Base-by-base conservation (phyloP, 1,284 basidiomycete genomes). In the Somion occarium region DNA sequence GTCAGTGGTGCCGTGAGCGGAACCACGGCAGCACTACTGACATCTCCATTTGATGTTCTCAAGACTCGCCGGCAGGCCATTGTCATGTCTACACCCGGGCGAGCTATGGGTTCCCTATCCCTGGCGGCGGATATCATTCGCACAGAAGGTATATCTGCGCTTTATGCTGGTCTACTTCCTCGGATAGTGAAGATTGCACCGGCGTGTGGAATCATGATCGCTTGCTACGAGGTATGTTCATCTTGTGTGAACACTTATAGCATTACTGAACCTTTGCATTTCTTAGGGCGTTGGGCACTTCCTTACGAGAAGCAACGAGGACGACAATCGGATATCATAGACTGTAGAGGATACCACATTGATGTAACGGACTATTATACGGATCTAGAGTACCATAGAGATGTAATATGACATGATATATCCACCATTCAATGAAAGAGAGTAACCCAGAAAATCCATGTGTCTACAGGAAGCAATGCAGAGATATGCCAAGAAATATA, bases 141-240 rank as follows among this genome's bases (percentile, higher is more conserved):
- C 47, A 85, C 78, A 4, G 97, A 99, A 67, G 96, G 96, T 0
- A 56, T 74, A 12, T 66, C 74, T 4, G 91, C 92, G 1, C 71
- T 98, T 37, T 97, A 91, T 67, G 85, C 90, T 38, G 96, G 96
- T 0, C 72, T 94, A 37, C 73, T 86, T 3, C 96, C 97, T 27
- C 82, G 96, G 30, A 85, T 96, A 48, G 93, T 85, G 25, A 99
- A 99, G 70, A 94, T 98, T 57, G 96, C 94, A 3, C 97, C 97
- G n/a, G 95, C 97, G 23, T 99, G 97, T 69, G 96, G 96, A 25
- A 89, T 96, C 56, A 95, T 96, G 93, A 98, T 99, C 66, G 86
- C 89, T 50, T 93, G 88, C 64, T 99, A 91, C 66, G 95, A 99
- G 81, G 93, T 84, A 59, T 24, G 78, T 39, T 20, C 44, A 19